These are phyloP conservation scores for Globisporangium heterothallicum DNA, from an alignment of 352 stramenopile species.

Conservation along the genomic window DNA sequence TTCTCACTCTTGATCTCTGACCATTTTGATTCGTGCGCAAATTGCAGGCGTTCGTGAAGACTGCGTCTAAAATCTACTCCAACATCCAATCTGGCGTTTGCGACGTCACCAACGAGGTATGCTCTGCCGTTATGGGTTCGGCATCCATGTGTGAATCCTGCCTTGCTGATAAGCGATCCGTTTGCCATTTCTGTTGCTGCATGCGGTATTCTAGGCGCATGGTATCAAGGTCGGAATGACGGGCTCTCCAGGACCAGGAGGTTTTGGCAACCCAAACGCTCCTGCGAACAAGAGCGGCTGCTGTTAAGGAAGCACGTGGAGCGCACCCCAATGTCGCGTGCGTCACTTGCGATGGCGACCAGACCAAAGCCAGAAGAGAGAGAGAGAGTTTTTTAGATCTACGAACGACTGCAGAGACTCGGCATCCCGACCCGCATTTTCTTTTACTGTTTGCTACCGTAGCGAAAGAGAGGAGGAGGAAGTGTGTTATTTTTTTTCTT, in stretches of 20 bases:
- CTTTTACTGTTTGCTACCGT: neutral
- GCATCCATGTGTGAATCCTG: no score
- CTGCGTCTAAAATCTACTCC: conserved; percentile 94
- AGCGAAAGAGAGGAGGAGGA: neutral
- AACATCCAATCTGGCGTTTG: conserved; percentile 94
- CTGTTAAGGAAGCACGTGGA: conserved; percentile 67
- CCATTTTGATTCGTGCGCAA: neutral
- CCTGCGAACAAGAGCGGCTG: conserved; percentile 62
- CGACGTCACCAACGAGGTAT: conserved; percentile 92
- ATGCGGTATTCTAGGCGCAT: conserved; percentile 44
- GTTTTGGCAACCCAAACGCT: conserved; percentile 74
- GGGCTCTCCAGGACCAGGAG: conserved; percentile 62
- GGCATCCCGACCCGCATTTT: neutral
- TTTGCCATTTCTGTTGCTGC: neutral
- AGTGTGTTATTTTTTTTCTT: neutral
- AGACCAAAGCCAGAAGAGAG: neutral
- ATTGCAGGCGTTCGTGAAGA: conserved; percentile 93
- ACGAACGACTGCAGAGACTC: neutral
- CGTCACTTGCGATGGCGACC: neutral
- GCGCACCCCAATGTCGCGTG: neutral
- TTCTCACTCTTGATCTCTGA: neutral
- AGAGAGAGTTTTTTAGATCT: neutral
- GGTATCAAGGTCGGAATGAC: conserved; percentile 89
- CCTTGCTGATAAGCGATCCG: no score
- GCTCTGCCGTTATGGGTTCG: neutral